Conservation (phyloP, 176 grass and related monocot species). For the Phyllostachys edulis region DNA sequence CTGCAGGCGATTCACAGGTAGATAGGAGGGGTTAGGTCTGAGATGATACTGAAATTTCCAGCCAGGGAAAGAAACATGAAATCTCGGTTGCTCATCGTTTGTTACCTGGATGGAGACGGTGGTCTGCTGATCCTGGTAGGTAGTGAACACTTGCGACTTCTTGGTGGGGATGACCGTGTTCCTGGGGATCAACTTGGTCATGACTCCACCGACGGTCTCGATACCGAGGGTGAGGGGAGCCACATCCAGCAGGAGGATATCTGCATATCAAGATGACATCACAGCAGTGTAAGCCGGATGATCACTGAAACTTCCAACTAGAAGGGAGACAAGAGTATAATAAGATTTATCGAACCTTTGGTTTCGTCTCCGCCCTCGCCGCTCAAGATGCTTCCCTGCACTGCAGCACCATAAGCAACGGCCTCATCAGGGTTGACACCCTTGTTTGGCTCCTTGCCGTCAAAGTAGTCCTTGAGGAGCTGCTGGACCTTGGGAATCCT, state of each 20-base stretch:
- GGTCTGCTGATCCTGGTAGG: constrained; percentile 73
- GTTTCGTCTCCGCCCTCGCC: constrained; percentile 67
- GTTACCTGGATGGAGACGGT: constrained; percentile 70
- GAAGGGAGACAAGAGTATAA: neutral
- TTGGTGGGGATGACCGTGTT: constrained; percentile 72
- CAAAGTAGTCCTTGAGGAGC: constrained; percentile 69
- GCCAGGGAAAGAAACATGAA: neutral
- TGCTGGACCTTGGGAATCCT: constrained; percentile 81
- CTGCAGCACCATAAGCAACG: constrained; percentile 65
- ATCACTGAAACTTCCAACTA: neutral
- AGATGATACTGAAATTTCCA: neutral
- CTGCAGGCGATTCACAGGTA: constrained; percentile 6
- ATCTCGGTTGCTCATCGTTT: neutral
- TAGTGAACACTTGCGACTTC: constrained; percentile 77
- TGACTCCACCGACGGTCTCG: constrained; percentile 66
- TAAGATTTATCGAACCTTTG: constrained; percentile 36
- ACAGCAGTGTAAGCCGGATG: constrained; percentile 6
- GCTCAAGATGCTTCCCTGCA: constrained; percentile 76
- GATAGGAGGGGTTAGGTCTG: neutral
- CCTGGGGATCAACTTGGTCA: constrained; percentile 77
- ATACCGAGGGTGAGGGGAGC: constrained; percentile 61
- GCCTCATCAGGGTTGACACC: constrained; percentile 73
- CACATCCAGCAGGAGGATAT: constrained; percentile 80
- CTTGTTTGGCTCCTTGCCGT: constrained; percentile 69
- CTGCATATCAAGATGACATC: constrained; percentile 18